Conservation (phyloP, 345 rosid species). For the Camelina hispida region DNA sequence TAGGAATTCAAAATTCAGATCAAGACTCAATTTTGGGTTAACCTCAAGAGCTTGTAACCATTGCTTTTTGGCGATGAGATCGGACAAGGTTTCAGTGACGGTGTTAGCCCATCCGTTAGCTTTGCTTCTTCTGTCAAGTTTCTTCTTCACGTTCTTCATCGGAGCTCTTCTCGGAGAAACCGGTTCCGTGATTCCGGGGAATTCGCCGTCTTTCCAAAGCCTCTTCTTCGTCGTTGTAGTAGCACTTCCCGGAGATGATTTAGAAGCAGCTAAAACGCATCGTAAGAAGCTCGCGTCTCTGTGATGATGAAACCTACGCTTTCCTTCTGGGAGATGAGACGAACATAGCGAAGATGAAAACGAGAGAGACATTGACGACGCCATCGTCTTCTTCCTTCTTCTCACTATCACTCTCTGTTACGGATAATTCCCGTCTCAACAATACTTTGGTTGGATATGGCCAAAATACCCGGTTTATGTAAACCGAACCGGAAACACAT, state of each 20-base stretch:
- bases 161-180: constrained; percentile 53
- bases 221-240: constrained; percentile 48
- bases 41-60: constrained; percentile 90
- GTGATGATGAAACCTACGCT: constrained; percentile 16
- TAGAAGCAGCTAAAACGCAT: constrained; percentile 47
- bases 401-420: constrained; percentile 22
- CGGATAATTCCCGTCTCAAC: constrained; percentile 32
- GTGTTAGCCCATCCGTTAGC: constrained; percentile 83
- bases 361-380: constrained; percentile 56
- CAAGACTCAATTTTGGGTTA: background rate
- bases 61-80: constrained; percentile 71
- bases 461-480: constrained; percentile 13
- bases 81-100: constrained; percentile 82
- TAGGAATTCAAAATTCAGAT: background rate
- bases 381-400: constrained; percentile 39
- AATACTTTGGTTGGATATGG: constrained; percentile 33
- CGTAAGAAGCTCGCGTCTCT: constrained; percentile 22
- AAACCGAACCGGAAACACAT: constrained; percentile 14
- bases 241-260: constrained; percentile 41
- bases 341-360: constrained; percentile 61
- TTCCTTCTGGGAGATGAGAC: constrained; percentile 47
- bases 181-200: constrained; percentile 64
- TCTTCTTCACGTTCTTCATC: constrained; percentile 75
- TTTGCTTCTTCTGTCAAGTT: constrained; percentile 60
- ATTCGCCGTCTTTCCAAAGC: constrained; percentile 81